A percentile compares a stretch with the other conserved stretches of the same genome.
Conservation (phyloP, 345 rosid species). For the Turnera subulata region DNA sequence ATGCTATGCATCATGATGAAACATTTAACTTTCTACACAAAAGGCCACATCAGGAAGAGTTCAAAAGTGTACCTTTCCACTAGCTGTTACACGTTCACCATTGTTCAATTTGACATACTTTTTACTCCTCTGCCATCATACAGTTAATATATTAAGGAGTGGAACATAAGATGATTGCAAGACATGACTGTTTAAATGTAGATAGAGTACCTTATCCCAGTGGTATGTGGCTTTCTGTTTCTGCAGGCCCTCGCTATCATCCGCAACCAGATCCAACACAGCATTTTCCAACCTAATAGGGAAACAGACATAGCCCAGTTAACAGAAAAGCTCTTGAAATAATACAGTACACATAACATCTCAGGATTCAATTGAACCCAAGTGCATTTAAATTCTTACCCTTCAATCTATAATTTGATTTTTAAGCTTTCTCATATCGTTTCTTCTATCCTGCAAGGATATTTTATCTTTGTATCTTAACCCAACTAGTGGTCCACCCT, state of each 20-base stretch:
- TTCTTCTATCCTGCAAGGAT: no score
- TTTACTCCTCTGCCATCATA: conserved; percentile 76
- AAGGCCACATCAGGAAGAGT: no score
- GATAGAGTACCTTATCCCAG: conserved; percentile 82
- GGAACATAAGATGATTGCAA: background rate
- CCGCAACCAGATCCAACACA: conserved; percentile 93
- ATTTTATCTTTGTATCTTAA: no score
- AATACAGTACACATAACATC: no score
- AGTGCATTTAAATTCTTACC: no score
- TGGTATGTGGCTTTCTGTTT: conserved; percentile 72
- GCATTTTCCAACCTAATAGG: conserved; percentile 71
- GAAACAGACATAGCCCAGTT: background rate
- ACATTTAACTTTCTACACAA: no score
- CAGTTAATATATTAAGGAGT: background rate
- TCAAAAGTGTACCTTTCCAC: conserved; percentile 75
- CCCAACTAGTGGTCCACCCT: no score
- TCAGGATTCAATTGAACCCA: no score
- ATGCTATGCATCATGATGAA: no score
- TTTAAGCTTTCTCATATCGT: no score
- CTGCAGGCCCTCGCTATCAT: conserved; percentile 69
- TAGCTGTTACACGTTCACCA: conserved; percentile 94
- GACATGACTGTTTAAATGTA: conserved; percentile 9
- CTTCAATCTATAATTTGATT: no score
- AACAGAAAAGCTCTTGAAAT: no score
- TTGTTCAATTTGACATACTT: conserved; percentile 90